Percentiles rank a stretch among this genome's conserved stretches.
Evolutionary conservation across 768 basidiomycete species (phyloP).

Genomic region (Tephrocybe rancida): DNA sequence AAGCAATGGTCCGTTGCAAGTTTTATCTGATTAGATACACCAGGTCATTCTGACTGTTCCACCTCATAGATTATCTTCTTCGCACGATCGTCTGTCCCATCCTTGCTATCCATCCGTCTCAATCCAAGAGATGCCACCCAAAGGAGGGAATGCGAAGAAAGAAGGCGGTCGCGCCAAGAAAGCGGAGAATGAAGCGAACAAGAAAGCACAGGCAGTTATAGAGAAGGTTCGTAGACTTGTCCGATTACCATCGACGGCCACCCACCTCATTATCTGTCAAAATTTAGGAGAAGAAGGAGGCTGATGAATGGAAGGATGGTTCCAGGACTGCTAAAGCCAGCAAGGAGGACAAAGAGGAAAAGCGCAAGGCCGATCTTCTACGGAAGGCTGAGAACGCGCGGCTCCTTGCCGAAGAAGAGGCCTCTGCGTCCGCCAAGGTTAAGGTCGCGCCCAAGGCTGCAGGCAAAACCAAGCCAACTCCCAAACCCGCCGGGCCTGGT

Average conservation of each 20-base stretch:
- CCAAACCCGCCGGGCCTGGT: constrained; percentile 81
- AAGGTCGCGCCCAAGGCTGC: constrained; percentile 69
- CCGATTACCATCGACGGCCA: background rate
- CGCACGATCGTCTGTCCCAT: constrained; percentile 1
- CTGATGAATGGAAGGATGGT: constrained; percentile 66
- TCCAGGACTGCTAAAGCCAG: constrained; percentile 60
- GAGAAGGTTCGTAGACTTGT: constrained; percentile 52
- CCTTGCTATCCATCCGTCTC: background rate
- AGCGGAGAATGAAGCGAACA: constrained; percentile 87
- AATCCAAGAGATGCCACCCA: constrained; percentile 75
- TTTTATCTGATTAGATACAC: constrained; percentile 18
- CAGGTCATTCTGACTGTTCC: constrained; percentile 4
- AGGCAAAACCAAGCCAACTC: constrained; percentile 49
- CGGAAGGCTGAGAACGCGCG: constrained; percentile 87
- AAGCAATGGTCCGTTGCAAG: background rate
- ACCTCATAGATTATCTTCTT: constrained; percentile 1
- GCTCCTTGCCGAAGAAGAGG: constrained; percentile 88
- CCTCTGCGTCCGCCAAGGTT: constrained; percentile 53
- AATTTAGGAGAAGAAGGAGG: constrained; percentile 70
- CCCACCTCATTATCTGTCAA: background rate
- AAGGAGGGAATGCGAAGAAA: constrained; percentile 90
- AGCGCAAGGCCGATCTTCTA: constrained; percentile 77
- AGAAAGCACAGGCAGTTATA: constrained; percentile 59
- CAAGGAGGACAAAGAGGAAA: constrained; percentile 78
- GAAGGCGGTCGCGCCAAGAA: constrained; percentile 90